Conservation (phyloP, 768 basidiomycete genomes). For the Pleurotus giganteus region DNA sequence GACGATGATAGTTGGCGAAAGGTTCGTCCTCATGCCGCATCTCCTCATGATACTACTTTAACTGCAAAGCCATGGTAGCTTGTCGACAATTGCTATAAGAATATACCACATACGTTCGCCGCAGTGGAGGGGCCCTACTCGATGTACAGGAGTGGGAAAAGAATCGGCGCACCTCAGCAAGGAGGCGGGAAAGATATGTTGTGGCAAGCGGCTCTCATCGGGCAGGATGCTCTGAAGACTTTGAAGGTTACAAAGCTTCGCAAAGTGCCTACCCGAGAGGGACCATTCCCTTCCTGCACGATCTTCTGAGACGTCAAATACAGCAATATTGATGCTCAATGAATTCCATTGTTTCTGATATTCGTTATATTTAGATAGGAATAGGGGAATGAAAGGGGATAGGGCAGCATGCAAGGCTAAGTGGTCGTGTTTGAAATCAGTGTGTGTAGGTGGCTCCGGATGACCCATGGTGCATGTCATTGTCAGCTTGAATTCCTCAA, state of each 20-base stretch:
- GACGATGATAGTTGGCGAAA: background rate
- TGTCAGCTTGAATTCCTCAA: too few relatives aligned
- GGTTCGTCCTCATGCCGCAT: background rate
- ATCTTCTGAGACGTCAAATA: background rate
- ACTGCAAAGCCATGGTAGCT: background rate
- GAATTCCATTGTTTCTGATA: too few relatives aligned
- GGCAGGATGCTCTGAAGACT: background rate
- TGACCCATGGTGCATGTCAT: too few relatives aligned
- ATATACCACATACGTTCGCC: background rate
- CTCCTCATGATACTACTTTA: background rate
- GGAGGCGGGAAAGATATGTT: background rate
- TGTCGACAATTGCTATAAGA: conserved; percentile 12
- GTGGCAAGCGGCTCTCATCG: background rate
- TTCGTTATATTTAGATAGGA: too few relatives aligned
- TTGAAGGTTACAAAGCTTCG: background rate
- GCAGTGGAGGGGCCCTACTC: background rate
- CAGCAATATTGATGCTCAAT: background rate
- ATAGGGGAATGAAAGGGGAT: too few relatives aligned
- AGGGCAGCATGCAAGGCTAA: too few relatives aligned
- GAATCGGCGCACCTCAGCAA: background rate
- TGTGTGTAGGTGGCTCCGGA: too few relatives aligned
- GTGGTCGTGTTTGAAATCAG: too few relatives aligned
- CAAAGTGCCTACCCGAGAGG: background rate
- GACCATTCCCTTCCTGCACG: background rate
- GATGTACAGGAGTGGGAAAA: background rate